Percentiles rank a stretch among this genome's conserved stretches.
Conservation (phyloP, 768 basidiomycete species). For the Psilocybe subaeruginosa region DNA sequence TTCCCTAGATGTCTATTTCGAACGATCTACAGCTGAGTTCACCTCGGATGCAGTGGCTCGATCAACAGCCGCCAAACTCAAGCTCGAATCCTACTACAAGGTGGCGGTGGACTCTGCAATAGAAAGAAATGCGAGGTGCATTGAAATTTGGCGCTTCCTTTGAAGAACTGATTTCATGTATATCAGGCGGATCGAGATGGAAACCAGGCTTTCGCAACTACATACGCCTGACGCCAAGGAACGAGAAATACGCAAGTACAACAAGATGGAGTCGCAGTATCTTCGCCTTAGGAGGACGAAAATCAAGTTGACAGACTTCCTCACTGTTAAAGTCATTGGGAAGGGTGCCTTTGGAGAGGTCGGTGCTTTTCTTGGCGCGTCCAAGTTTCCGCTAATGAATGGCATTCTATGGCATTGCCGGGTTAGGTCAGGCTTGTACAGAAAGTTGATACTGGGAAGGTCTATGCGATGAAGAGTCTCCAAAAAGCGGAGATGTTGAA, state of each 20-base stretch:
- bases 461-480: slow-evolving; percentile 99
- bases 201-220: slow-evolving; percentile 79
- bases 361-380: slow-evolving; percentile 23
- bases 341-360: slow-evolving; percentile 99
- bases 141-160: background rate
- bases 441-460: slow-evolving; percentile 96
- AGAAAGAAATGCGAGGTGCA: slow-evolving; percentile 88
- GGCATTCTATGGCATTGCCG: background rate
- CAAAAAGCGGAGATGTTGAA: slow-evolving; percentile 99
- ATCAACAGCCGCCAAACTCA: slow-evolving; percentile 92
- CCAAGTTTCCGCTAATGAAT: slow-evolving; percentile 10
- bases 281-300: slow-evolving; percentile 92
- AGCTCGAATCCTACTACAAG: slow-evolving; percentile 98
- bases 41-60: slow-evolving; percentile 87
- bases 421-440: slow-evolving; percentile 89
- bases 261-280: slow-evolving; percentile 86
- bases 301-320: slow-evolving; percentile 91
- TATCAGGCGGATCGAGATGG: slow-evolving; percentile 83
- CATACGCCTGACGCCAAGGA: slow-evolving; percentile 82
- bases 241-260: slow-evolving; percentile 85
- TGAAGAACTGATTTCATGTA: background rate
- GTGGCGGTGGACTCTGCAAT: slow-evolving; percentile 97
- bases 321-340: slow-evolving; percentile 97
- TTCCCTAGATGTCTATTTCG: slow-evolving; percentile 89
- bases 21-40: slow-evolving; percentile 81